Base-by-base conservation (phyloP, 2,329 filamentous ascomycete species). In the Colletotrichum spaethianum region DNA sequence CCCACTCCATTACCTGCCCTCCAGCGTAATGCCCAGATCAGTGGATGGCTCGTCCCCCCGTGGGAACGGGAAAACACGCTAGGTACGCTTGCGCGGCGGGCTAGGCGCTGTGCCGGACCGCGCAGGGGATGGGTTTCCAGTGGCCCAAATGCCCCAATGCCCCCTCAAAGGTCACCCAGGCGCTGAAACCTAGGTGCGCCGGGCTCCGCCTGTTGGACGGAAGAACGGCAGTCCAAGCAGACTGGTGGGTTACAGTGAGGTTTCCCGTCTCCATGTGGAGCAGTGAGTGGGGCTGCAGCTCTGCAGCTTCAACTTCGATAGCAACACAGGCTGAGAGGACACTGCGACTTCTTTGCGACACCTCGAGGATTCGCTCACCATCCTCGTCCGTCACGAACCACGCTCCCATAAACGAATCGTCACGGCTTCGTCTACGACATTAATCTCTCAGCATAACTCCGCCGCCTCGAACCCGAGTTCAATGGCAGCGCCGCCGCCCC, bases 401-500 rank as follows among this genome's bases (percentile, higher is more conserved):
- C 8, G 7, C 23, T 16, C 2, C 46, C 3, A 1, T n/a, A 18
- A 8, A 4, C 46, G 7, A 38, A 40, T 23, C 14, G 42, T 4
- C 4, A 16, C 28, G 36, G 31, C 20, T 23, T 8, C 20, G 7
- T 16, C 1, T 23, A 36, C 59, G 11, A 16, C 11, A 23, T 36
- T 3, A 5, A 48, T n/a, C 42, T 46, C 23, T 38, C 20, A 40
- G 20, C 6, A 20, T n/a, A 8, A 61, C 38, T 26, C n/a, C 36
- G 7, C 4, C 3, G 40, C 55, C 5, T 14, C 8, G 3, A 38
- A 28, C 9, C 2, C 67, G n/a, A 42, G 26, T 67, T 33, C 56
- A 61, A 81, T 79, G 78, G 76, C 81, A 72, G 78, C 77, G 71
- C 77, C 80, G 20, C 78, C 79, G 20, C 53, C 53, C 52, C 82